Percentiles rank a stretch among this genome's conserved stretches.
These are phyloP conservation scores for Penicillium sp. DNA, from an alignment of 2,329 filamentous ascomycete species.

Conservation along the genomic window DNA sequence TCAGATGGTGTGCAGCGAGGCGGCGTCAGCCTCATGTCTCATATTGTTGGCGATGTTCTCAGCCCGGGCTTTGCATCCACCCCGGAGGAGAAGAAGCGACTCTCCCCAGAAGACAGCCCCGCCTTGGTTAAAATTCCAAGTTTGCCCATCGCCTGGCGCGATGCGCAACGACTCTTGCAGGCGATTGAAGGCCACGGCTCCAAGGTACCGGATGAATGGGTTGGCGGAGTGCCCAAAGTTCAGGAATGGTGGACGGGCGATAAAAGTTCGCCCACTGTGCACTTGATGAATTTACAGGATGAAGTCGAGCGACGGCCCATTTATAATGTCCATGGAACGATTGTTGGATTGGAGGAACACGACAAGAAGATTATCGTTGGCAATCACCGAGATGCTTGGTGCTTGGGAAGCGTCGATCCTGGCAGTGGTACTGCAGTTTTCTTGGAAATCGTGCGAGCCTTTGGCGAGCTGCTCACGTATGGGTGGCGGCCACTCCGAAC, in stretches of 20 bases:
- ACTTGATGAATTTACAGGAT: slow-evolving; percentile 85
- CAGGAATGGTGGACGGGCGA: slow-evolving; percentile 86
- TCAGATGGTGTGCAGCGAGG: slow-evolving; percentile 82
- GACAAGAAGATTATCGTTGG: slow-evolving; percentile 87
- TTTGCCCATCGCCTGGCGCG: slow-evolving; percentile 85
- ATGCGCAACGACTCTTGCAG: slow-evolving; percentile 80
- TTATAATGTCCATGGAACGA: slow-evolving; percentile 87
- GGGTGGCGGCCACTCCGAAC: slow-evolving; percentile 94
- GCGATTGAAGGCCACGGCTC: slow-evolving; percentile 76
- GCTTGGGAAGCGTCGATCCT: slow-evolving; percentile 83
- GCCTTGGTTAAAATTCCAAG: slow-evolving; percentile 86
- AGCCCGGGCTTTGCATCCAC: slow-evolving; percentile 79
- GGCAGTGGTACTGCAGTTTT: slow-evolving; percentile 89
- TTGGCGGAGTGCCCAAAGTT: slow-evolving; percentile 76
- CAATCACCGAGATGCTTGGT: slow-evolving; percentile 92
- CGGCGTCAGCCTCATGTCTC: slow-evolving; percentile 78
- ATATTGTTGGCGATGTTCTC: slow-evolving; percentile 87
- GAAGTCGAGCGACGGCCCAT: slow-evolving; percentile 82
- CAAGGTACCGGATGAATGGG: slow-evolving; percentile 72
- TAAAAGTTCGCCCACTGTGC: slow-evolving; percentile 74
- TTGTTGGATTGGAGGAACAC: slow-evolving; percentile 80
- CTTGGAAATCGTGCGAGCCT: slow-evolving; percentile 84
- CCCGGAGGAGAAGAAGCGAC: slow-evolving; percentile 60
- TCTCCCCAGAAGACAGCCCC: slow-evolving; percentile 71
- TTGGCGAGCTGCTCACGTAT: slow-evolving; percentile 75